Conservation (phyloP, 2,329 filamentous ascomycete genomes). For the Lizonia empirigonia region DNA sequence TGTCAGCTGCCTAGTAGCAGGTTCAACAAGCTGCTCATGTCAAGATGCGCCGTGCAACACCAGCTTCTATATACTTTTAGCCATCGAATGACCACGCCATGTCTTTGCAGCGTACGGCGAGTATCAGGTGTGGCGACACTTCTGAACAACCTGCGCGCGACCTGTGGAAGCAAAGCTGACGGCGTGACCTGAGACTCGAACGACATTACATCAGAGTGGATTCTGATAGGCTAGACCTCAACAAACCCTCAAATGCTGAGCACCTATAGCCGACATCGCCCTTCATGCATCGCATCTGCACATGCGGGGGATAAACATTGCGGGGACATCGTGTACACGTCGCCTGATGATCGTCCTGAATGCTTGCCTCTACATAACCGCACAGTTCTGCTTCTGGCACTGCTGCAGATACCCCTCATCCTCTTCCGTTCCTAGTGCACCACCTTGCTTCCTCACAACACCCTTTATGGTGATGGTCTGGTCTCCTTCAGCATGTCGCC, state of each 20-base stretch:
- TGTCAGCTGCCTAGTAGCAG: constrained; percentile 19
- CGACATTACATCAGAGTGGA: constrained; percentile 31
- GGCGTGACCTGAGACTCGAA: constrained; percentile 39
- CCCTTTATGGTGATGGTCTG: constrained; percentile 81
- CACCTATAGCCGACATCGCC: constrained; percentile 15
- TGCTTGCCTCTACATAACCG: constrained; percentile 48
- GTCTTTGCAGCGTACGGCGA: constrained; percentile 1
- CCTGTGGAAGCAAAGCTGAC: constrained; percentile 34
- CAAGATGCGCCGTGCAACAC: constrained; percentile 3
- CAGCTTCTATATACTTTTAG: constrained; percentile 2
- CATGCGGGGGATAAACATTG: background rate
- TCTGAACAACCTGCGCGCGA: constrained; percentile 13
- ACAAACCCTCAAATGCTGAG: constrained; percentile 11
- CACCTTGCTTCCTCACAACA: constrained; percentile 63
- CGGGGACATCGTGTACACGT: constrained; percentile 12
- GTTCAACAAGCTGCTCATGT: background rate
- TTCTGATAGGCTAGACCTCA: constrained; percentile 6
- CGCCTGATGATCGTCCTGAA: constrained; percentile 2
- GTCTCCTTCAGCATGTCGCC: constrained; percentile 91
- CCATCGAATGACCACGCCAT: constrained; percentile 9
- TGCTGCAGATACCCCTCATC: constrained; percentile 79
- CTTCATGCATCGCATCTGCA: constrained; percentile 1
- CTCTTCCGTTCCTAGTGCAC: constrained; percentile 62
- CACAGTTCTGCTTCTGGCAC: constrained; percentile 53
- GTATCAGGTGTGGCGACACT: background rate